Base-by-base conservation (phyloP, 108 stramenopile genomes). In the Skeletonema potamos region DNA sequence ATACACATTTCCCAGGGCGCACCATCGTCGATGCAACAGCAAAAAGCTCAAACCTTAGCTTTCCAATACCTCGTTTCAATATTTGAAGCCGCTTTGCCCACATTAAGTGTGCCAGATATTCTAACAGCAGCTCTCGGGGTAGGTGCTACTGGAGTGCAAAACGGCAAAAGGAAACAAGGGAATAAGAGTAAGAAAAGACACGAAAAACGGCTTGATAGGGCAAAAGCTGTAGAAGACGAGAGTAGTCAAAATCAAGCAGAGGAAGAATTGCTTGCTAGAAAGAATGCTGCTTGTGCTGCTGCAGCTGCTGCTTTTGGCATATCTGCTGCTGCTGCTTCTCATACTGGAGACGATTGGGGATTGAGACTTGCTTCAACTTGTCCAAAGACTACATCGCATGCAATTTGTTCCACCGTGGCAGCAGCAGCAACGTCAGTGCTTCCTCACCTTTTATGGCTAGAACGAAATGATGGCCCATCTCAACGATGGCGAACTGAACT, bases 101-200 rank as follows among this genome's bases (percentile, higher is more conserved):
- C 81, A 2, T 78, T 81, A 76, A 89, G 87, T 22, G 64, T 66
- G 4, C 85, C 87, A 5, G 83, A 94, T 54, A 78, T 94, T 15
- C 62, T 92, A 22, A 30, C 85, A 9, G 69, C 84, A 27, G 64
- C 86, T 7, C 57, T 92, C 28, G 85, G 88, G 12, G 58, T 89
- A 7, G 58, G 70, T 27, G 65, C 66, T 5, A 58, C 71, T 3
- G 54, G 43, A 11, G 7, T 22, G 22, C 27, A 33, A 22, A 41
- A 30, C 9, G 29, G 30, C 24, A 89, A 84, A 62, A 90, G 83
- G 68, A 77, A 72, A 34, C 82, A 82, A 65, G 83, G 87, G 0
- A 86, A 77, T 58, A 89, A 85, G 68, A 77, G 86, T 2, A 92
- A 92, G 63, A 90, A 86, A 46, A 68, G 88, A 28, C 77, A 87